Conservation (phyloP, 2,329 filamentous ascomycete species). For the Nemania sp. region DNA sequence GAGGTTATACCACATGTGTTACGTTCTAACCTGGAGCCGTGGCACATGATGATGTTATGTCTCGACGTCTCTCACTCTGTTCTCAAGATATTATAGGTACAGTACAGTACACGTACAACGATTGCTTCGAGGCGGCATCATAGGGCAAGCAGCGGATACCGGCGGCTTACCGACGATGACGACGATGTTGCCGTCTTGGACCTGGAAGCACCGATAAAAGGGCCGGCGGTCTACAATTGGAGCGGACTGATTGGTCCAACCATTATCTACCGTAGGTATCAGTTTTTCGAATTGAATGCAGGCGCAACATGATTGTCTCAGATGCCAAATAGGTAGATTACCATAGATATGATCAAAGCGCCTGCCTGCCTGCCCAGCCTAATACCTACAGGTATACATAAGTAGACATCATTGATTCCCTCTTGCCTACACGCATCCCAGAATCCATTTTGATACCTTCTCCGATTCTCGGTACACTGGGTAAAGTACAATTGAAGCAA, state of each 20-base stretch:
- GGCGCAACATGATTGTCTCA: background rate
- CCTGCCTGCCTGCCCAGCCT: background rate
- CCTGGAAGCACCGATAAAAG: conserved; percentile 2
- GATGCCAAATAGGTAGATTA: background rate
- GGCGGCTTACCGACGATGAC: background rate
- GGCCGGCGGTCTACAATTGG: conserved; percentile 4
- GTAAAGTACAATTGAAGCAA: background rate
- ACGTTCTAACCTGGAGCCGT: too few species aligned
- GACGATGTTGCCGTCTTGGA: background rate
- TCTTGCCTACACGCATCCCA: background rate
- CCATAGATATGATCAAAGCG: background rate
- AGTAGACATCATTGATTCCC: too few species aligned
- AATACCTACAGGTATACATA: too few species aligned
- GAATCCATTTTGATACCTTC: conserved; percentile 9
- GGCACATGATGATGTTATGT: too few species aligned
- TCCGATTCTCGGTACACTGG: conserved; percentile 11
- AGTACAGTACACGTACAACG: too few species aligned
- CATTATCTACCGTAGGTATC: background rate
- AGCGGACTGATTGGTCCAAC: background rate
- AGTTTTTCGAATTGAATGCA: background rate
- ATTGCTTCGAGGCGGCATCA: too few species aligned
- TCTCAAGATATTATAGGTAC: too few species aligned
- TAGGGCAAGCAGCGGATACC: background rate
- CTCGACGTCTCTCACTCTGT: too few species aligned
- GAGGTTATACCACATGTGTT: too few species aligned